Conservation (phyloP, 2,329 filamentous ascomycete genomes). For the Penicillium glabrum region DNA sequence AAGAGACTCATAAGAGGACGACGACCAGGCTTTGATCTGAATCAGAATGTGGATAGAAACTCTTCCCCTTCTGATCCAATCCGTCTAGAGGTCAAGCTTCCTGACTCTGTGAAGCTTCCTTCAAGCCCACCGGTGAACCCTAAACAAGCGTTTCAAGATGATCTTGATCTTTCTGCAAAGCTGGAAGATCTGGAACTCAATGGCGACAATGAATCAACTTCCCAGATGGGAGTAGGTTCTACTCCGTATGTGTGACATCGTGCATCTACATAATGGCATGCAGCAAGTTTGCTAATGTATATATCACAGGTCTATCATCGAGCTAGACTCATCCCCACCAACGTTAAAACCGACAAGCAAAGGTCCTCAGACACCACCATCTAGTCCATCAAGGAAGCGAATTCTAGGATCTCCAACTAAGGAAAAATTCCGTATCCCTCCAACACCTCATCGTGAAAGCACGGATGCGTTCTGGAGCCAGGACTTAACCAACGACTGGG, state of each 20-base stretch:
- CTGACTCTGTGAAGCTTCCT: conserved; percentile 16
- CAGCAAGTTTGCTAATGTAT: conserved; percentile 10
- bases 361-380: conserved; percentile 40
- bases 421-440: conserved; percentile 44
- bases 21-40: conserved; percentile 16
- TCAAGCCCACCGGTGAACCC: conserved; percentile 13
- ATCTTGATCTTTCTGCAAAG: conserved; percentile 21
- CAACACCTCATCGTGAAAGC: conserved; percentile 51
- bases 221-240: conserved; percentile 17
- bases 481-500: conserved; percentile 54
- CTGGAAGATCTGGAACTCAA: conserved; percentile 16
- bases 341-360: background rate
- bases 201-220: conserved; percentile 18
- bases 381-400: conserved; percentile 43
- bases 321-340: background rate
- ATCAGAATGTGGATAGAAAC: background rate
- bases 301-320: conserved; percentile 5
- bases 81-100: conserved; percentile 20
- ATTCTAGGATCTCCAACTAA: conserved; percentile 51
- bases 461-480: conserved; percentile 57
- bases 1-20: conserved; percentile 38
- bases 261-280: background rate
- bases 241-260: conserved; percentile 18
- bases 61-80: background rate
- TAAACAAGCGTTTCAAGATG: conserved; percentile 22